A percentile compares a stretch with the other conserved stretches of the same genome.
Evolutionary conservation across 2,329 filamentous ascomycete species (phyloP).

Genomic region (Diaporthe eres): DNA sequence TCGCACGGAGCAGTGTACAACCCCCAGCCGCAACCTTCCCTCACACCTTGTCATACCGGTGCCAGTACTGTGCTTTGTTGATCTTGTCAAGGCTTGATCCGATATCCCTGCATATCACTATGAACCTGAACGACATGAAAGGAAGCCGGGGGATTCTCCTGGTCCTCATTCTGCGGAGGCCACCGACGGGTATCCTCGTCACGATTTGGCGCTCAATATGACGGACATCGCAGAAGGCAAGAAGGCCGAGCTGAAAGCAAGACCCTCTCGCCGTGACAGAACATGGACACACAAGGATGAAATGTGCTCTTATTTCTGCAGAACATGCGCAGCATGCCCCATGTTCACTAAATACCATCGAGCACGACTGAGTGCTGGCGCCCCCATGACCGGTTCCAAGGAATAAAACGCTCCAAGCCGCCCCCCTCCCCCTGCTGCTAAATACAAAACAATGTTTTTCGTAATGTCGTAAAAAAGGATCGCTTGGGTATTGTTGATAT

Average conservation of each 20-base stretch:
- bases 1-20: background rate
- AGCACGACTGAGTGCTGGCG: background rate
- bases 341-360: background rate
- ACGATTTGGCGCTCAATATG: too few species aligned
- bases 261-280: background rate
- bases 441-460: slow-evolving; percentile 5
- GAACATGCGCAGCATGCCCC: slow-evolving; percentile 7
- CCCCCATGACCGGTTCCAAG: background rate
- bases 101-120: background rate
- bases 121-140: background rate
- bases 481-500: slow-evolving; percentile 37
- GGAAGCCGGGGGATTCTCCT: background rate
- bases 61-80: background rate
- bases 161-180: background rate
- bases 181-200: too few species aligned
- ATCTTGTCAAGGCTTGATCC: background rate
- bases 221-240: background rate
- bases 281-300: background rate
- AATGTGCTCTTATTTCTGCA: background rate
- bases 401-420: background rate
- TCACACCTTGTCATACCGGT: background rate
- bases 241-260: background rate
- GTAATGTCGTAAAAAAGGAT: slow-evolving; percentile 31
- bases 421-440: background rate
- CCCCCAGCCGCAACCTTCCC: background rate